phyloP scores from a whole-genome alignment of 805 yeast species.

The Wickerhamiella spandovensis region DNA sequence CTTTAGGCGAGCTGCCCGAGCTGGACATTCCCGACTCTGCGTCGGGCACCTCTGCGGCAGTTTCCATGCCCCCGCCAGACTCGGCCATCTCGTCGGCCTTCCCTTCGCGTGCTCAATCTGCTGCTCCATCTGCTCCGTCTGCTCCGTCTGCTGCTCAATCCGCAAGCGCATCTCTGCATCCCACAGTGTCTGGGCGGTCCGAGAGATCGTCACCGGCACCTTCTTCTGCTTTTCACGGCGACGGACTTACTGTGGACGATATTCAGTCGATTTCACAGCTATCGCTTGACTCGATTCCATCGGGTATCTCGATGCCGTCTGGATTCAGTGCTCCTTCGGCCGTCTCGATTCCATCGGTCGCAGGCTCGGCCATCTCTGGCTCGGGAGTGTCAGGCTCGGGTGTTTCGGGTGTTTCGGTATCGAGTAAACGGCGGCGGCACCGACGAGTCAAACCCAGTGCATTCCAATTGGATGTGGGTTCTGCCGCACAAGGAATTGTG shows the following conservation, averaged over 20 bases:
- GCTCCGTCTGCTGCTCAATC: too few species aligned
- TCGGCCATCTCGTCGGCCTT: too few species aligned
- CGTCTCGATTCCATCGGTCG: background rate
- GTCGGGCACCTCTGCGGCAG: too few species aligned
- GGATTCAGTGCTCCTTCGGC: background rate
- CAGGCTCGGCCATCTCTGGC: background rate
- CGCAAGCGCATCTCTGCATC: too few species aligned
- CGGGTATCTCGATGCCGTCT: background rate
- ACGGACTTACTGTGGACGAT: too few species aligned
- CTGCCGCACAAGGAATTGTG: conserved; percentile 44
- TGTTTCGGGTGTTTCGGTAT: background rate
- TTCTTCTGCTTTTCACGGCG: too few species aligned
- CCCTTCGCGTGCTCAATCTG: too few species aligned
- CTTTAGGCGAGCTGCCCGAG: background rate
- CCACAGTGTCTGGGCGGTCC: too few species aligned
- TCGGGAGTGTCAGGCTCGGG: background rate
- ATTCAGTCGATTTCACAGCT: background rate
- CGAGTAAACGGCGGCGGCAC: background rate
- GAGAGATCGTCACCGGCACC: too few species aligned
- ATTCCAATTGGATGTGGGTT: conserved; percentile 14
- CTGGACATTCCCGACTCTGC: too few species aligned
- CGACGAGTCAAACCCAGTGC: background rate
- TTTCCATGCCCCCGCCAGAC: too few species aligned
- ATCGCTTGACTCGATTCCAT: background rate
- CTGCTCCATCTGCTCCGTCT: too few species aligned